Evolutionary conservation across 2,329 filamentous ascomycete genomes (phyloP), one percentile per base, ranked within the genome.

Genomic region (Verruconis gallopava): DNA sequence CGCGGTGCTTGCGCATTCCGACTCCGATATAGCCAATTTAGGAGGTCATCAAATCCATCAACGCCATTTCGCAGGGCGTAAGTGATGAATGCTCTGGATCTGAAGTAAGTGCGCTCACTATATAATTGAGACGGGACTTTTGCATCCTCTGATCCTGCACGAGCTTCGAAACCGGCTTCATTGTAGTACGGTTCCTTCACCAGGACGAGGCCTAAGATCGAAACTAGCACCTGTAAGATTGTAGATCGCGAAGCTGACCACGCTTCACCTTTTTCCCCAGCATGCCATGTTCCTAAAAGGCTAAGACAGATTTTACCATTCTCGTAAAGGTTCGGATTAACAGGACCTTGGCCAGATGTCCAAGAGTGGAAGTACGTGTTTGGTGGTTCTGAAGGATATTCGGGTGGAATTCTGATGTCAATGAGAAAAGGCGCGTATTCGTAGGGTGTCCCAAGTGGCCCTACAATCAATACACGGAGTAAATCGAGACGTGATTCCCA

Each of bases 321-420:
- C 48, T 77, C 73, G 53, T 77, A 77, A 1, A 79, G 55, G 48
- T 79, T 79, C 0, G 74, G 74, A 47, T 78, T 79, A 18, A 77
- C 60, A n/a, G 63, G 61, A 1, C 69, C 70, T 17, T 65, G 54
- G 1, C 66, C 65, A 42, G 62, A 55, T 0, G 69, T 72, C 72
- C 73, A 77, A 39, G 67, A 72, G 53, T 78, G 72, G 53, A 78
- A 79, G 54, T 65, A 71, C 1, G 67, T 67, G n/a, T 59, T 54
- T 0, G 74, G 74, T 2, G 74, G 69, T 2, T 57, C 51, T n/a
- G 56, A 54, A 2, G 74, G 74, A 46, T 71, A 79, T 1, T 56
- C 50, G 0, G 62, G 51, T 6, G 59, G 57, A 15, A 77, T 64
- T 46, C 70, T 61, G 42, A 77, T 62, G 53, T 78, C 74, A 46